Evolutionary conservation across 306 rosid genomes (phyloP), one percentile per base, ranked within the genome.

Genomic region (Pueraria montana): DNA sequence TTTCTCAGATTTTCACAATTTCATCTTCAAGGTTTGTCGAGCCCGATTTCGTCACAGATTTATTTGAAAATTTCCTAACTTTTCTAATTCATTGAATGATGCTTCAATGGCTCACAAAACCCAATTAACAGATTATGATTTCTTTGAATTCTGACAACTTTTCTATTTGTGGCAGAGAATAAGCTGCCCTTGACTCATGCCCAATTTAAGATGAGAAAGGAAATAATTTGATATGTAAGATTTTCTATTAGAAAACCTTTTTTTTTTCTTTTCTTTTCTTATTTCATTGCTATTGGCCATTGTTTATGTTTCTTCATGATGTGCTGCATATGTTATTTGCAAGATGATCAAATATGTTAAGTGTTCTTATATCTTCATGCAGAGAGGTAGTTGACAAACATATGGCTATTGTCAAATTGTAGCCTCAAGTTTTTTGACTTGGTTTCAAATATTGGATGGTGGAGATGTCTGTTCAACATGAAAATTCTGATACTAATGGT

Each of bases 381-480:
- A 82, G 88, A 73, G 76, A 34, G 77, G 52, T 58, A 68, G 68
- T 68, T 77, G 83, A 74, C 12, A 73, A 48, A 82, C 18, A 66
- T 26, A 76, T 88, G 89, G 85, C 30, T 83, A 71, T 83, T 80
- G 43, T 77, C 72, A 82, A 74, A 82, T 86, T 73, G 76, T 84
- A 85, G 87, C 78, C 7, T 21, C 48, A 58, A 30, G 5, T 84
- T 85, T 83, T 71, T 63, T 67, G 46, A 76, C 74, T 78, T 86
- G 80, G 58, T 81, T 80, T 83, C 75, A 72, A 78, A 59, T 36
- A 55, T 77, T 78, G 79, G 83, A 83, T 63, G 87, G 69, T 87
- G 89, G 89, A 90, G 84, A 90, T 87, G 91, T 84, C 93, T 67
- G 18, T 89, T 78, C 89, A 76, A 62, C 94, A 69, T 20, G 86